Percentiles rank a stretch among this genome's conserved stretches.
Conservation (phyloP, 768 basidiomycete genomes). For the Tulasnella sp. region DNA sequence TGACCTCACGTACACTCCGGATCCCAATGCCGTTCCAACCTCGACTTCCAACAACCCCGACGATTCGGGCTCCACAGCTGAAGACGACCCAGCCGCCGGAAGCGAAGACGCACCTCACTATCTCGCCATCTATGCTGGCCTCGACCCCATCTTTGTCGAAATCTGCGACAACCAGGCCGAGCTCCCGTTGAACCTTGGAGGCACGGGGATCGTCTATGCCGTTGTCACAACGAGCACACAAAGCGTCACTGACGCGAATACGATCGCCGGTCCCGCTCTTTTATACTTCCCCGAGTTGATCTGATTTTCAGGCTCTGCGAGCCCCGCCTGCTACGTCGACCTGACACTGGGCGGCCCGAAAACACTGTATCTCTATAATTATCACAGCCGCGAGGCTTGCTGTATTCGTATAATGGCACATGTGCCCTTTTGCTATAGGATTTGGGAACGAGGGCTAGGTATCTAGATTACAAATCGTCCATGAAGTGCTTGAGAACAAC, state of each 20-base stretch:
- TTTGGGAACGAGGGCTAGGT: not conserved
- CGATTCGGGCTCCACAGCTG: not conserved
- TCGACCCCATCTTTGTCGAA: constrained; percentile 34
- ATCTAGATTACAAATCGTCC: not conserved
- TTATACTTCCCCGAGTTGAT: constrained; percentile 30
- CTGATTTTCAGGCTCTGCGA: not conserved
- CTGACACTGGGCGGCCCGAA: not conserved
- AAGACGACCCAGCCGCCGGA: not conserved
- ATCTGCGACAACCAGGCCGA: constrained; percentile 32
- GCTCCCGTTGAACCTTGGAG: constrained; percentile 37
- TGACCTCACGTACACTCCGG: not conserved
- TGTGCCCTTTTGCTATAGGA: not conserved
- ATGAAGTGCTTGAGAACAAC: not conserved
- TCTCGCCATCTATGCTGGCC: constrained; percentile 4
- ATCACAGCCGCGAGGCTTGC: not conserved
- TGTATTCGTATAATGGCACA: not conserved
- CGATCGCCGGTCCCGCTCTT: constrained; percentile 51
- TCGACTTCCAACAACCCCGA: not conserved
- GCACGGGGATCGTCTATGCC: constrained; percentile 45
- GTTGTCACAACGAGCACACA: constrained; percentile 39
- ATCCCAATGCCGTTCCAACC: not conserved
- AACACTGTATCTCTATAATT: not conserved
- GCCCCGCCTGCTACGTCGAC: not conserved
- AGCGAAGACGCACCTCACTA: not conserved
- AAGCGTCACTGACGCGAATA: constrained; percentile 39